A percentile compares a stretch with the other conserved stretches of the same genome.
Evolutionary conservation across 306 rosid genomes (phyloP).

Genomic region (Vigna hirtella): DNA sequence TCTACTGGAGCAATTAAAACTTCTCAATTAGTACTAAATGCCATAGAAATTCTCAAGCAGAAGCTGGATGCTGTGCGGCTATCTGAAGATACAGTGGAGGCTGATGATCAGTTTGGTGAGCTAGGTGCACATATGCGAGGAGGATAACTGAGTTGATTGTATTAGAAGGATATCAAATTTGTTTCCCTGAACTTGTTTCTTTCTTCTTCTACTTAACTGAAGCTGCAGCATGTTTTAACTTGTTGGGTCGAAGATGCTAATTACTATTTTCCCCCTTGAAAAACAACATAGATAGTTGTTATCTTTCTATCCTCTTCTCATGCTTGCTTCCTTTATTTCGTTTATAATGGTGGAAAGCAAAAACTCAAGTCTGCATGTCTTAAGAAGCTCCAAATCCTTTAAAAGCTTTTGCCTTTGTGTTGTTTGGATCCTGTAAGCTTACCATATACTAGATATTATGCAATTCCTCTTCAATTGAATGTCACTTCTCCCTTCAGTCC

Average conservation of each 20-base stretch:
- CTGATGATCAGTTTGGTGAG: conserved; percentile 97
- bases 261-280: conserved; percentile 7
- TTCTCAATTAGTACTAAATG: conserved; percentile 82
- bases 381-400: no score
- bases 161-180: conserved; percentile 3
- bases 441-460: no score
- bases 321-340: no score
- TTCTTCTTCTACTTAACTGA: conserved; percentile 45
- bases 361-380: no score
- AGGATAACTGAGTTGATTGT: conserved; percentile 61
- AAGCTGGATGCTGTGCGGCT: conserved; percentile 94
- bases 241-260: conserved; percentile 38
- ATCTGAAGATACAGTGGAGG: conserved; percentile 92
- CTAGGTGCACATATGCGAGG: conserved; percentile 98
- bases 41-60: conserved; percentile 91
- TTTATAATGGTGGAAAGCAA: no score
- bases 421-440: no score
- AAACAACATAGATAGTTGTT: background rate
- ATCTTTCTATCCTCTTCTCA: background rate
- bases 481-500: no score
- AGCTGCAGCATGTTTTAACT: conserved; percentile 36
- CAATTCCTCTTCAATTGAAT: no score
- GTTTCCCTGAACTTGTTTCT: conserved; percentile 45
- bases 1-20: conserved; percentile 93
- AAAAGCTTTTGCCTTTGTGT: no score